Evolutionary conservation across 176 grass and related monocot genomes (phyloP).

Genomic region (Rhynchospora pubera): DNA sequence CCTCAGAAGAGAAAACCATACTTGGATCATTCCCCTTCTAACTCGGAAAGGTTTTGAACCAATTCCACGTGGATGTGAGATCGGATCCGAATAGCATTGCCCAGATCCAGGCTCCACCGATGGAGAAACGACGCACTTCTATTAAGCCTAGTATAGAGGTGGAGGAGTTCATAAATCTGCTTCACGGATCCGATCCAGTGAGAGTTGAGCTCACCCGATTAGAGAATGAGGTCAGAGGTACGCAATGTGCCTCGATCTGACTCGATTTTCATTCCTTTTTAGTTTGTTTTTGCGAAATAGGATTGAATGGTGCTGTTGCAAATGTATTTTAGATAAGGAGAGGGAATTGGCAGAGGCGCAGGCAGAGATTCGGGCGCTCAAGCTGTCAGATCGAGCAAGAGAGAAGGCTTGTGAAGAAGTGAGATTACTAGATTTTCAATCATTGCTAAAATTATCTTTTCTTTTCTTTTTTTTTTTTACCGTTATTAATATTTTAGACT

Average conservation of each 20-base stretch:
- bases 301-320: not conserved
- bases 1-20: not conserved
- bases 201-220: slow-evolving; percentile 86
- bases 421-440: slow-evolving; percentile 25
- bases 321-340: slow-evolving; percentile 61
- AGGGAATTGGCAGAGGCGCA: slow-evolving; percentile 75
- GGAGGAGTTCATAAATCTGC: slow-evolving; percentile 98
- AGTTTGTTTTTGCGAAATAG: not conserved
- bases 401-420: slow-evolving; percentile 98
- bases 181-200: slow-evolving; percentile 94
- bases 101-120: slow-evolving; percentile 26
- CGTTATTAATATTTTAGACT: not conserved
- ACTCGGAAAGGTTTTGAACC: not conserved
- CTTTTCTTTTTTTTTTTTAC: too few species aligned
- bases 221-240: slow-evolving; percentile 79
- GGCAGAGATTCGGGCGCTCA: slow-evolving; percentile 80
- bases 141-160: slow-evolving; percentile 73
- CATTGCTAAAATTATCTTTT: not conserved
- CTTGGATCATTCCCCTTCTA: not conserved
- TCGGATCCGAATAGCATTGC: slow-evolving; percentile 13
- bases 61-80: not conserved
- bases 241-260: slow-evolving; percentile 31
- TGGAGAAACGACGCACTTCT: slow-evolving; percentile 28
- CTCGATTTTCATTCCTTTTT: slow-evolving; percentile 12
- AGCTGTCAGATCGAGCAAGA: slow-evolving; percentile 80